Evolutionary conservation across 306 rosid species (phyloP).

Genomic region (Trichosanthes cucumerina): DNA sequence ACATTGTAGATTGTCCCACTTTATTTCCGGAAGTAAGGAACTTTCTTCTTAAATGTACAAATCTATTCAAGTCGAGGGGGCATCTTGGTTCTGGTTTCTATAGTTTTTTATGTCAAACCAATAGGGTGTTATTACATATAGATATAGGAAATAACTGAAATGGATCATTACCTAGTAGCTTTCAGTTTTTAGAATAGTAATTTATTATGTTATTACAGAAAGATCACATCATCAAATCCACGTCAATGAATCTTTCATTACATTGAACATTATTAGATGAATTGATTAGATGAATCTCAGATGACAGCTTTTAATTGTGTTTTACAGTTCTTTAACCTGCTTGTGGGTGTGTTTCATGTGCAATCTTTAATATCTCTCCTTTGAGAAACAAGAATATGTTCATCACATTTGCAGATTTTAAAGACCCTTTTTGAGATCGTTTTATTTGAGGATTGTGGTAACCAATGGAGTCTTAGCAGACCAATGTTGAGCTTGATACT

Average conservation of each 20-base stretch:
- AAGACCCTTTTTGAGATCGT: slow-evolving; percentile 84
- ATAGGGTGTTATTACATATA: neutral
- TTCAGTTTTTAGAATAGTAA: neutral
- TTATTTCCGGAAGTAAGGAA: slow-evolving; percentile 84
- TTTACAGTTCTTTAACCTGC: neutral
- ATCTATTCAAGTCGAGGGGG: neutral
- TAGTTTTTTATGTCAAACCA: neutral
- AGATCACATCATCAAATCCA: neutral
- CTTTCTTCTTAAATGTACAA: neutral
- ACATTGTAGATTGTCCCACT: slow-evolving; percentile 78
- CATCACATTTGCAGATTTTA: slow-evolving; percentile 35
- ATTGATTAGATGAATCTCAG: neutral
- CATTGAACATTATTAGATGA: neutral
- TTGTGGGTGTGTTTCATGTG: neutral
- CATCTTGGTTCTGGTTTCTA: neutral
- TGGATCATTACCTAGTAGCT: slow-evolving; percentile 2
- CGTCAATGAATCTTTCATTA: neutral
- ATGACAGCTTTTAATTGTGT: neutral
- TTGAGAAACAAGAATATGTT: neutral
- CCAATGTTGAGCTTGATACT: slow-evolving; percentile 84
- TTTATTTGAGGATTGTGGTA: slow-evolving; percentile 72
- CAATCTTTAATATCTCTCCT: neutral
- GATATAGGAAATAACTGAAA: neutral
- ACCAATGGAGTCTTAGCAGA: slow-evolving; percentile 80
- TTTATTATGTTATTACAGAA: neutral